Base-by-base conservation (phyloP, 495 filamentous ascomycete species). In the Corynascus novoguineensis region DNA sequence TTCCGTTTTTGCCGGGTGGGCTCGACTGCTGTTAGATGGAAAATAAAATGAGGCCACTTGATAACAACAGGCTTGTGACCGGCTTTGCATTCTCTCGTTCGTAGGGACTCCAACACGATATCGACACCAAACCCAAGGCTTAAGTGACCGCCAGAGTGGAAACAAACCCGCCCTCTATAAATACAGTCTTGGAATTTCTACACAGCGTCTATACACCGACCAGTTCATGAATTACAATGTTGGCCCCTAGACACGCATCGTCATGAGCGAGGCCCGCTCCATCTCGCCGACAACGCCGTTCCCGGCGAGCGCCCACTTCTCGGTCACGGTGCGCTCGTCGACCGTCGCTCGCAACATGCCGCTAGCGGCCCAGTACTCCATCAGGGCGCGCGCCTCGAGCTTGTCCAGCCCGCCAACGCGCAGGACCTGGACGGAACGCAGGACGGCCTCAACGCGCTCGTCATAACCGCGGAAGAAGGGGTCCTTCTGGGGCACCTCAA, bases 321-420 rank as follows among this genome's bases (percentile, higher is more conserved):
- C 90, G 37, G 79, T 77, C 28, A 97, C 89, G 59, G 78, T 81
- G 60, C 74, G 73, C 67, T 92, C 86, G 62, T 86, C 86, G 40
- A 96, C 77, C 42, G 69, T 73, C 53, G 80, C 70, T 51, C 87
- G 81, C 65, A 95, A 68, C 63, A 97, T 74, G 17, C 93, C 93
- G 69, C 90, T 95, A 24, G 77, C 81, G 4, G 89, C 92, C 73
- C 90, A 97, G 72, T 97, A 97, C 77, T 97, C 93, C 83, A 97
- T 83, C 61, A 93, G 75, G 1, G 81, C 78, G 52, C 87, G 81
- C 35, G 92, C 84, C 74, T 97, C 92, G 22, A 75, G 71, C 67
- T 83, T 89, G 53, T 75, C 87, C 57, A 97, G 53, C 5, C 88
- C 86, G 27, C 73, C 73, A 24, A 95, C 62, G 12, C 73, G 71